phyloP scores from a whole-genome alignment of 1,284 basidiomycete genomes.

The Fomitopsis schrenkii region DNA sequence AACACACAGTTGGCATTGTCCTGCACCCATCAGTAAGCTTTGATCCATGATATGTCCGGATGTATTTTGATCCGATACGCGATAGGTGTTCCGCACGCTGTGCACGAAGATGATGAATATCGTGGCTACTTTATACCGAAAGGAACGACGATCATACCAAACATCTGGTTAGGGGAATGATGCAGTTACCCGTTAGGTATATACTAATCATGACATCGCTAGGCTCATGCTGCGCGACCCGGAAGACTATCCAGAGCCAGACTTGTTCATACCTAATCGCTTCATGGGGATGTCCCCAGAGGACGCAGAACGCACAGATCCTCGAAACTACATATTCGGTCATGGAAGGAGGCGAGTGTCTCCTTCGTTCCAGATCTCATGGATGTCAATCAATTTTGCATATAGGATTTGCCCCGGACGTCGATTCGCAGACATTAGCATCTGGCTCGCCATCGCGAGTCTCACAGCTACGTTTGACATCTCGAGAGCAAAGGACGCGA shows the following conservation, averaged over 20 bases:
- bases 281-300: constrained; percentile 9
- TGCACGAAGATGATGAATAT: constrained; percentile 46
- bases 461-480: no score
- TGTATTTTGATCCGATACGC: neutral
- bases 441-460: no score
- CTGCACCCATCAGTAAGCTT: no score
- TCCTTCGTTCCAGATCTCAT: no score
- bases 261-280: constrained; percentile 25
- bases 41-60: neutral
- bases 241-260: constrained; percentile 23
- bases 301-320: neutral
- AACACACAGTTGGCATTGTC: no score
- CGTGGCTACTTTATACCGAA: constrained; percentile 41
- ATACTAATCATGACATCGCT: neutral
- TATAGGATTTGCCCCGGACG: no score
- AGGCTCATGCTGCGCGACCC: constrained; percentile 27
- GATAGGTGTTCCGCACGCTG: constrained; percentile 41
- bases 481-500: no score
- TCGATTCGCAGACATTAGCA: no score
- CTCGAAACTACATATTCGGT: neutral
- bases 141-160: constrained; percentile 29
- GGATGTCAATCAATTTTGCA: no score
- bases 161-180: neutral
- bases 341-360: no score
- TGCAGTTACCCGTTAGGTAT: neutral